Conservation (phyloP, 768 basidiomycete species). For the Boletus bicolor region DNA sequence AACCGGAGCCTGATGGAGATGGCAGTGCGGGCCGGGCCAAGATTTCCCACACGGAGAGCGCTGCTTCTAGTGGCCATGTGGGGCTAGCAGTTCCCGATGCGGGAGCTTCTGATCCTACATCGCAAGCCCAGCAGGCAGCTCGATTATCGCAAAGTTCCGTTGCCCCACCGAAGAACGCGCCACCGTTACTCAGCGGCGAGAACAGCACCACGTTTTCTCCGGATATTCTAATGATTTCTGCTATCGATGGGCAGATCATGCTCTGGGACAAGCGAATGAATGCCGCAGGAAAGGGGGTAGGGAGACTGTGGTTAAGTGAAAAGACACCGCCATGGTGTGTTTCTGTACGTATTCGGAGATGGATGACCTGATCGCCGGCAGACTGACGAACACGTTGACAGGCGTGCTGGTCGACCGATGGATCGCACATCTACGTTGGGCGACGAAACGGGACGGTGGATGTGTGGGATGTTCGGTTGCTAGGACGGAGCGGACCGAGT, state of each 20-base stretch:
- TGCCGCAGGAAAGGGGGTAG: slow-evolving; percentile 65
- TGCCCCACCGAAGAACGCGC: slow-evolving; percentile 69
- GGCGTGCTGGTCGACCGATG: slow-evolving; percentile 94
- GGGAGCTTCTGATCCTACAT: slow-evolving; percentile 19
- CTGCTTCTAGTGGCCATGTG: slow-evolving; percentile 10
- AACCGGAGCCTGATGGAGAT: slow-evolving; percentile 60
- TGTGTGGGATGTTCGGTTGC: slow-evolving; percentile 89
- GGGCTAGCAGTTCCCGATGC: slow-evolving; percentile 31
- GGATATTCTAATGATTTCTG: slow-evolving; percentile 84
- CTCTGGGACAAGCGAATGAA: slow-evolving; percentile 85
- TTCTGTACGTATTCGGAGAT: slow-evolving; percentile 56
- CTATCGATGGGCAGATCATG: slow-evolving; percentile 88
- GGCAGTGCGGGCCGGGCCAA: slow-evolving; percentile 20
- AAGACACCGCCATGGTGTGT: slow-evolving; percentile 96
- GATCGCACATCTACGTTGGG: slow-evolving; percentile 86
- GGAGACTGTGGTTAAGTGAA: slow-evolving; percentile 84
- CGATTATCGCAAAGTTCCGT: slow-evolving; percentile 36
- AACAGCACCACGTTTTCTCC: slow-evolving; percentile 66
- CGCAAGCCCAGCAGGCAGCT: slow-evolving; percentile 21
- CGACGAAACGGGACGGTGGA: slow-evolving; percentile 88
- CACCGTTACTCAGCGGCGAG: slow-evolving; percentile 63
- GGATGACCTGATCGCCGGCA: background rate
- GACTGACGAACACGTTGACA: slow-evolving; percentile 31
- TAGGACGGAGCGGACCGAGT: slow-evolving; percentile 59
- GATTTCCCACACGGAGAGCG: slow-evolving; percentile 15